These are phyloP conservation scores for Begonia loranthoides DNA, from an alignment of 306 rosid species.

Conservation along the genomic window DNA sequence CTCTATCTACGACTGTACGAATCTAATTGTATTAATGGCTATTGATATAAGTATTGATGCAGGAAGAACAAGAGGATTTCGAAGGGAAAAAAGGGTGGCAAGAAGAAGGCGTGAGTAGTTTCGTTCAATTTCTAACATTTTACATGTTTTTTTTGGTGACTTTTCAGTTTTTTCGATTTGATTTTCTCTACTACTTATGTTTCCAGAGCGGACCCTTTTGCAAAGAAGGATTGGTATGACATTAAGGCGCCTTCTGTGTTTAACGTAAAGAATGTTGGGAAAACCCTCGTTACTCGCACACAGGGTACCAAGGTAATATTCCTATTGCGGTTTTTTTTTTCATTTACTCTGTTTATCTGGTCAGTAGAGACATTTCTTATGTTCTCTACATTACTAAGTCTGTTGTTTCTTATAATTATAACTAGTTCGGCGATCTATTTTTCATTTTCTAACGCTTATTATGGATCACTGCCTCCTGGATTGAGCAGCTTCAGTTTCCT, in stretches of 20 bases:
- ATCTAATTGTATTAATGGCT: too few species aligned
- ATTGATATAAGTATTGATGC: background rate
- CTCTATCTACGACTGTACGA: background rate
- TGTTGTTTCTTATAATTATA: too few species aligned
- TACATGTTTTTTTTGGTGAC: background rate
- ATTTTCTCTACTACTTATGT: background rate
- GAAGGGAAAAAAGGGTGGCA: slow-evolving; percentile 95
- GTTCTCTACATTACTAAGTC: background rate
- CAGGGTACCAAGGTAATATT: slow-evolving; percentile 85
- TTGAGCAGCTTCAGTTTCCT: too few species aligned
- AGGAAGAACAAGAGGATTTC: slow-evolving; percentile 94
- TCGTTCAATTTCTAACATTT: background rate
- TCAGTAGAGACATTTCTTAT: background rate
- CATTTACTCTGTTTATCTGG: background rate
- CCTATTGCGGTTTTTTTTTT: background rate
- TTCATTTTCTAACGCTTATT: too few species aligned
- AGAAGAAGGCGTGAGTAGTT: slow-evolving; percentile 78
- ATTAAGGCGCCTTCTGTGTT: slow-evolving; percentile 85
- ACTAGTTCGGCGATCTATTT: too few species aligned
- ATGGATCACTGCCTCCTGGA: too few species aligned
- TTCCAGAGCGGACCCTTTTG: slow-evolving; percentile 68
- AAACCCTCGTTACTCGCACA: slow-evolving; percentile 80
- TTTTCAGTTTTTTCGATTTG: background rate
- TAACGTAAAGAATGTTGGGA: slow-evolving; percentile 56
- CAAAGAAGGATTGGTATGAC: slow-evolving; percentile 98